A percentile compares a stretch with the other conserved stretches of the same genome.
Conservation (phyloP, 768 basidiomycete genomes). For the Fistulinella prunicolor region DNA sequence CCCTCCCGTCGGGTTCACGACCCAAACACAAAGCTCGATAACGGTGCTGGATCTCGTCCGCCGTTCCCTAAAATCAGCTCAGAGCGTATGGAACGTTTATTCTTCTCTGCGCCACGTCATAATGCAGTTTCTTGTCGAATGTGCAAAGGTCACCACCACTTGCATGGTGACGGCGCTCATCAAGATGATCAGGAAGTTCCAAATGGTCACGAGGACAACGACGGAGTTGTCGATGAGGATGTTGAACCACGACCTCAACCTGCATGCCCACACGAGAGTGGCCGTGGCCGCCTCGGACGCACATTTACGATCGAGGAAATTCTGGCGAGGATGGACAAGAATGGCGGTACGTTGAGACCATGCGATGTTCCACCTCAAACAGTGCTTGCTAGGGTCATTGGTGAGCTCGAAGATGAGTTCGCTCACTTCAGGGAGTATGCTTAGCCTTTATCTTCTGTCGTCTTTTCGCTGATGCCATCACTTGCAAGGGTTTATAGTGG, state of each 20-base stretch:
- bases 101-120: conserved; percentile 79
- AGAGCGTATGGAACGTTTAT: conserved; percentile 70
- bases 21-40: conserved; percentile 10
- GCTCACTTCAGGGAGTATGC: conserved; percentile 89
- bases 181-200: conserved; percentile 24
- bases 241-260: neutral
- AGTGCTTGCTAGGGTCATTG: conserved; percentile 73
- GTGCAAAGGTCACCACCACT: conserved; percentile 50
- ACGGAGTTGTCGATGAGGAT: conserved; percentile 17
- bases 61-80: conserved; percentile 86
- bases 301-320: conserved; percentile 23
- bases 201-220: conserved; percentile 2
- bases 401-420: conserved; percentile 94
- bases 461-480: conserved; percentile 8
- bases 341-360: conserved; percentile 21
- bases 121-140: conserved; percentile 61
- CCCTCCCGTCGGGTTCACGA: conserved; percentile 3
- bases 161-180: conserved; percentile 46
- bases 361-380: conserved; percentile 77
- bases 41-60: conserved; percentile 31
- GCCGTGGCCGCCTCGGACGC: conserved; percentile 6
- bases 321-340: conserved; percentile 23
- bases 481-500: conserved; percentile 79
- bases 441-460: neutral
- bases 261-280: conserved; percentile 2